These are phyloP conservation scores for Cladosporium oxysporum DNA, from an alignment of 2,329 filamentous ascomycete genomes.

Conservation along the genomic window DNA sequence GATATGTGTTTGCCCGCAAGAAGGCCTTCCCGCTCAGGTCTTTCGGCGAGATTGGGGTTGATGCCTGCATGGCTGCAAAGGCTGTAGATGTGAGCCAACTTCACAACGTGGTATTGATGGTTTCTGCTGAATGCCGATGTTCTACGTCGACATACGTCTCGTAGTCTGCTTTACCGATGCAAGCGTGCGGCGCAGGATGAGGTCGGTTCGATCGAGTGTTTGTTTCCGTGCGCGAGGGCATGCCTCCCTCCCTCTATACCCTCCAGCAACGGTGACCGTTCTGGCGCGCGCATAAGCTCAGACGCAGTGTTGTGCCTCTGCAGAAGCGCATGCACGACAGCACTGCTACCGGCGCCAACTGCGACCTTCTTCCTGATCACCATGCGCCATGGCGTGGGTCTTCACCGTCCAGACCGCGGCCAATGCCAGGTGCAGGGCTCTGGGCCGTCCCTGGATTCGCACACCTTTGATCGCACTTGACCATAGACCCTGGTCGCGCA, in stretches of 20 bases:
- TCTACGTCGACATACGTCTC: slow-evolving; percentile 19
- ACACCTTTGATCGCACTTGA: slow-evolving; percentile 16
- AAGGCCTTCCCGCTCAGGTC: slow-evolving; percentile 52
- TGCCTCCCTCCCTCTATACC: slow-evolving; percentile 48
- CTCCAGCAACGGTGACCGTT: slow-evolving; percentile 28
- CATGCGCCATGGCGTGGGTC: slow-evolving; percentile 21
- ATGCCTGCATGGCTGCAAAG: slow-evolving; percentile 43
- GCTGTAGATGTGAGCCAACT: slow-evolving; percentile 19
- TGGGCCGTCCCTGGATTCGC: slow-evolving; percentile 25
- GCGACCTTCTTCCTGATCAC: slow-evolving; percentile 19
- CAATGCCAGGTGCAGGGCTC: slow-evolving; percentile 23
- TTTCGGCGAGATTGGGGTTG: slow-evolving; percentile 48
- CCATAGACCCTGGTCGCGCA: slow-evolving; percentile 14
- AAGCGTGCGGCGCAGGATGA: slow-evolving; percentile 25
- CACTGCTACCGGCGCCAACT: slow-evolving; percentile 30
- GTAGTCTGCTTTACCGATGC: slow-evolving; percentile 24
- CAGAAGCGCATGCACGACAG: slow-evolving; percentile 24
- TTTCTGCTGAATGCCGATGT: slow-evolving; percentile 4
- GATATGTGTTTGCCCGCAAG: slow-evolving; percentile 46
- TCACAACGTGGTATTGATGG: slow-evolving; percentile 3
- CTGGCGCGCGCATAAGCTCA: slow-evolving; percentile 38
- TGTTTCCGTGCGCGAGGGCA: slow-evolving; percentile 44
- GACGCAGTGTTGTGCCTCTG: slow-evolving; percentile 34
- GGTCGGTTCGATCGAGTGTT: slow-evolving; percentile 35
- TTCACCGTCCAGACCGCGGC: slow-evolving; percentile 21